Conservation (phyloP, 2,329 filamentous ascomycete genomes). For the Sarocladium kiliense region DNA sequence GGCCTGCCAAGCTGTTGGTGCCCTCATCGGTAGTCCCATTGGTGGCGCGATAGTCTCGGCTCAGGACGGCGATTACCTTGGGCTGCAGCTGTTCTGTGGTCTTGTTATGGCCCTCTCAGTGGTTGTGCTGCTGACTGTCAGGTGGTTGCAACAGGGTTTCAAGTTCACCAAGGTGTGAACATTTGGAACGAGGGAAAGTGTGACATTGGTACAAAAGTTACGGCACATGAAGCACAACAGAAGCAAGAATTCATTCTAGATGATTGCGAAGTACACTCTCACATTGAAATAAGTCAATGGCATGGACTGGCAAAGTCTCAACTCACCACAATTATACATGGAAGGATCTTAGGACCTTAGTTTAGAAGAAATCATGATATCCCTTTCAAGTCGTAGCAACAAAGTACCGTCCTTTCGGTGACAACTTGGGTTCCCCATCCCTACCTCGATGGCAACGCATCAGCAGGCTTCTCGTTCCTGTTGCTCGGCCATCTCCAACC, state of each 20-base stretch:
- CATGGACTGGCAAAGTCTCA: background rate
- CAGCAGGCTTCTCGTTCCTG: constrained; percentile 13
- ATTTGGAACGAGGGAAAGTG: background rate
- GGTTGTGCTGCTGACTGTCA: constrained; percentile 23
- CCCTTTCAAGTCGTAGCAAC: background rate
- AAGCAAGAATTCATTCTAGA: background rate
- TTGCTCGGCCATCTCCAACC: constrained; percentile 61
- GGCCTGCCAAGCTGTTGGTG: constrained; percentile 56
- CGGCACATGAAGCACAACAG: background rate
- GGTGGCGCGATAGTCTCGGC: constrained; percentile 54
- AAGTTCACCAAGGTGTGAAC: constrained; percentile 27
- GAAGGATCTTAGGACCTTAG: background rate
- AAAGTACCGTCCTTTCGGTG: background rate
- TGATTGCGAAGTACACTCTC: too few species aligned
- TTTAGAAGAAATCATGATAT: background rate
- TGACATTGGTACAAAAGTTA: background rate
- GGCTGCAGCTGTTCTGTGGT: constrained; percentile 62
- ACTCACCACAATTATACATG: background rate
- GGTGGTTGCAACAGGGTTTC: constrained; percentile 30
- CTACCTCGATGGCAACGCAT: background rate
- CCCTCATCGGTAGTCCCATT: constrained; percentile 63
- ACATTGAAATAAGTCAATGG: too few species aligned
- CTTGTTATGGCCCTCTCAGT: constrained; percentile 34
- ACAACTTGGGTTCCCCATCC: background rate
- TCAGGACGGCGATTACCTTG: constrained; percentile 48